These are phyloP conservation scores for Candida gigantensis DNA, from an alignment of 1,139 yeast genomes.

Conservation along the genomic window DNA sequence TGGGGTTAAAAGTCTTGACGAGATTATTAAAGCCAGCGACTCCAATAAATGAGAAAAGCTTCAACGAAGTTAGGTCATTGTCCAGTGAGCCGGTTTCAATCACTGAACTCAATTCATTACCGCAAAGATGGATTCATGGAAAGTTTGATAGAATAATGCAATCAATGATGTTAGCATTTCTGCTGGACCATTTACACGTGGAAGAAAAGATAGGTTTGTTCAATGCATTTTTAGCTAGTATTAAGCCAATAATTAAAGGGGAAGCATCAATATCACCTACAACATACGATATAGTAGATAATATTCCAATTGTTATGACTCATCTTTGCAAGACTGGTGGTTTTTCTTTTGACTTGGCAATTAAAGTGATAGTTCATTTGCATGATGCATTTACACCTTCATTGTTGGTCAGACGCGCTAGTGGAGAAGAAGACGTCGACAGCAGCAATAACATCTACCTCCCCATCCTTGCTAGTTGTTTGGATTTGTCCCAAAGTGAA, in stretches of 20 bases:
- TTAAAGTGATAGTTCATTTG: conserved; percentile 19
- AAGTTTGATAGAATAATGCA: conserved; percentile 36
- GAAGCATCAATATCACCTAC: conserved; percentile 28
- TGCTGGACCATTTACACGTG: conserved; percentile 23
- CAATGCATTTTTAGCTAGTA: conserved; percentile 25
- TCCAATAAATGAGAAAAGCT: conserved; percentile 23
- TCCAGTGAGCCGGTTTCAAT: conserved; percentile 32
- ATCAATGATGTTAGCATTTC: conserved; percentile 24
- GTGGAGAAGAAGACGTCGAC: conserved; percentile 4
- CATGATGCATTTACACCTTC: conserved; percentile 35
- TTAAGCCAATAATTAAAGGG: conserved; percentile 30
- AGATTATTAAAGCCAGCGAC: conserved; percentile 25
- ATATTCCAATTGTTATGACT: conserved; percentile 27
- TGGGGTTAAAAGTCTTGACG: conserved; percentile 27
- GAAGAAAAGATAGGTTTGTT: conserved; percentile 31
- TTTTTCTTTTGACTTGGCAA: conserved; percentile 18
- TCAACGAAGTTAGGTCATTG: conserved; percentile 33
- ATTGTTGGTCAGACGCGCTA: conserved; percentile 12
- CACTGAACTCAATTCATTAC: conserved; percentile 33
- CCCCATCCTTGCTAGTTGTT: conserved; percentile 14
- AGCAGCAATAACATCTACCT: conserved; percentile 14
- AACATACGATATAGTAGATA: conserved; percentile 35
- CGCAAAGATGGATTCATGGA: conserved; percentile 35
- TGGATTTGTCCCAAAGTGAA: conserved; percentile 19
- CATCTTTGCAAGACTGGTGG: conserved; percentile 21